A percentile compares a stretch with the other conserved stretches of the same genome.
phyloP scores from a whole-genome alignment of 1,284 basidiomycete genomes.

The Erythrobasidium hasegawianum region DNA sequence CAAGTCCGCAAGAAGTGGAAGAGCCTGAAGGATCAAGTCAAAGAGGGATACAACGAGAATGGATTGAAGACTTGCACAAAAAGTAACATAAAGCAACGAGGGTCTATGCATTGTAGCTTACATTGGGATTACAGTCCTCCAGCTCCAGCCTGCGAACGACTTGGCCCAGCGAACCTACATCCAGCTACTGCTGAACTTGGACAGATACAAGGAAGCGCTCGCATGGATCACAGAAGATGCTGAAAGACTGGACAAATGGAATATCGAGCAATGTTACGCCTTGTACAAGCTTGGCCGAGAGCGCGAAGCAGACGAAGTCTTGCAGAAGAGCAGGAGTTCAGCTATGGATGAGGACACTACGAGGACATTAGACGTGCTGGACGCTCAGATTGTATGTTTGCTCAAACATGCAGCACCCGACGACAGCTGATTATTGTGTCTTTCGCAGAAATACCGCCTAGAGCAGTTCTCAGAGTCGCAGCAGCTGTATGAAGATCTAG shows the following conservation, averaged over 20 bases:
- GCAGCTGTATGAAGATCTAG: conserved; percentile 41
- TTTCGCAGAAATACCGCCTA: conserved; percentile 41
- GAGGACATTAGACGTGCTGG: conserved; percentile 36
- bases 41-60: conserved; percentile 22
- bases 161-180: conserved; percentile 37
- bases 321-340: conserved; percentile 15
- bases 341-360: conserved; percentile 10
- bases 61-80: conserved; percentile 24
- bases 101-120: too few relatives aligned
- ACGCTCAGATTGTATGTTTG: conserved; percentile 42
- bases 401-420: background rate
- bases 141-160: conserved; percentile 33
- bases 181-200: conserved; percentile 42
- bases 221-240: background rate
- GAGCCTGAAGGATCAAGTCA: conserved; percentile 28
- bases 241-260: background rate
- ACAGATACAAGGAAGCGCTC: conserved; percentile 35
- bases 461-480: conserved; percentile 38
- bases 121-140: conserved; percentile 36
- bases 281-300: conserved; percentile 42
- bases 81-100: conserved; percentile 19
- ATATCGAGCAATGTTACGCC: conserved; percentile 37
- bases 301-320: conserved; percentile 24
- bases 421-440: background rate
- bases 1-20: conserved; percentile 25